Base-by-base conservation (phyloP, 2,329 filamentous ascomycete genomes). In the Neofusicoccum cordaticola region DNA sequence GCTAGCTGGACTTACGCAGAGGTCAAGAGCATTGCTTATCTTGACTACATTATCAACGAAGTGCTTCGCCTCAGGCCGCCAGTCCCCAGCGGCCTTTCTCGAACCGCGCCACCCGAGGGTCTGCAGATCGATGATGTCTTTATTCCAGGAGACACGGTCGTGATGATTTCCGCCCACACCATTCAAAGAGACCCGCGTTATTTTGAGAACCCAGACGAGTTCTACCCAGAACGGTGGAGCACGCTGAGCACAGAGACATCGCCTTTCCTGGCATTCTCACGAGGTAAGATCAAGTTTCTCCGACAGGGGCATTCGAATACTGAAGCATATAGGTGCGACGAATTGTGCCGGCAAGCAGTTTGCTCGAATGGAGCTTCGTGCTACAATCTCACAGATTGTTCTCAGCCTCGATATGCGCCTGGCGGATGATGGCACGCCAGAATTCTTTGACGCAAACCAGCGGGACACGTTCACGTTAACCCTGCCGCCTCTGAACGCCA, bases 111-210 rank as follows among this genome's bases (percentile, higher is more conserved):
- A 31, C 27, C 27, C 4, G 27, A 31, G 6, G 27, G 27, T 7
- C 27, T 31, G 27, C 27, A 31, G 27, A 31, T 31, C 27, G 27
- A 31, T 7, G 73, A 71, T 1, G 68, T 66, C 2, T 76, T 68
- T 65, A 70, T 80, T 2, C 77, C 78, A 0, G 76, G 76, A 1
- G 66, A 68, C 31, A 66, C 67, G 15, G 68, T 67, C 19, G 70
- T 72, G n/a, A 65, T 66, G 19, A 67, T 68, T 56, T 68, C 71
- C 8, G 60, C 63, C 64, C 35, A 62, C 44, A 41, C 37, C 68
- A 70, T 69, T 39, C 63, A 64, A 12, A 35, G 66, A n/a, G 66
- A 66, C 62, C 41, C 44, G 22, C 42, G 44, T 9, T 64, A 42
- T 52, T 64, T 27, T n/a, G 61, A 34, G 34, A 41, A 39, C 8